Conservation (phyloP, 495 filamentous ascomycete species). For the Bacidia gigantensis region DNA sequence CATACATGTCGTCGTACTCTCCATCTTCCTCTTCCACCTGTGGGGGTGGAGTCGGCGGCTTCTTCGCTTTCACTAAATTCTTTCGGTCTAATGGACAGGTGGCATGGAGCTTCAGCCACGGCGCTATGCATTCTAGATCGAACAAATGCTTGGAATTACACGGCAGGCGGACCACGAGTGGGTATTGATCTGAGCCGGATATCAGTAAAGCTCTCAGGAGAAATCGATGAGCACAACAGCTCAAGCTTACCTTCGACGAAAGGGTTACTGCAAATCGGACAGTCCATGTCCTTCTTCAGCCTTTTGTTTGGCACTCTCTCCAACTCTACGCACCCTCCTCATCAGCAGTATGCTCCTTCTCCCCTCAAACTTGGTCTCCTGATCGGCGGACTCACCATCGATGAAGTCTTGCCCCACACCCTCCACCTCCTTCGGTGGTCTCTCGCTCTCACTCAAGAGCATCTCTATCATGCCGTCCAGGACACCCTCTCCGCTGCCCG, state of each 20-base stretch:
- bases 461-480: constrained; percentile 47
- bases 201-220: neutral
- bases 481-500: constrained; percentile 30
- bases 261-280: constrained; percentile 73
- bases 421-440: constrained; percentile 48
- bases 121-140: constrained; percentile 87
- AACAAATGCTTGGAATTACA: constrained; percentile 73
- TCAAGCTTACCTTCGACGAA: constrained; percentile 58
- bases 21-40: constrained; percentile 28
- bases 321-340: constrained; percentile 31
- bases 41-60: constrained; percentile 35
- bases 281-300: constrained; percentile 53
- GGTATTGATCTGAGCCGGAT: constrained; percentile 38
- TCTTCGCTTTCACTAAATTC: constrained; percentile 62
- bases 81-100: constrained; percentile 81
- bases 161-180: constrained; percentile 75
- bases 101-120: constrained; percentile 78
- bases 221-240: neutral
- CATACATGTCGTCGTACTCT: constrained; percentile 65
- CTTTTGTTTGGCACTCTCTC: constrained; percentile 63
- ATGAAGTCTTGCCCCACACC: constrained; percentile 73
- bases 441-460: constrained; percentile 48
- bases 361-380: neutral
- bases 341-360: neutral
- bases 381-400: constrained; percentile 33